Conservation (phyloP, 148 eudicot genomes). For the Fagopyrum tataricum region DNA sequence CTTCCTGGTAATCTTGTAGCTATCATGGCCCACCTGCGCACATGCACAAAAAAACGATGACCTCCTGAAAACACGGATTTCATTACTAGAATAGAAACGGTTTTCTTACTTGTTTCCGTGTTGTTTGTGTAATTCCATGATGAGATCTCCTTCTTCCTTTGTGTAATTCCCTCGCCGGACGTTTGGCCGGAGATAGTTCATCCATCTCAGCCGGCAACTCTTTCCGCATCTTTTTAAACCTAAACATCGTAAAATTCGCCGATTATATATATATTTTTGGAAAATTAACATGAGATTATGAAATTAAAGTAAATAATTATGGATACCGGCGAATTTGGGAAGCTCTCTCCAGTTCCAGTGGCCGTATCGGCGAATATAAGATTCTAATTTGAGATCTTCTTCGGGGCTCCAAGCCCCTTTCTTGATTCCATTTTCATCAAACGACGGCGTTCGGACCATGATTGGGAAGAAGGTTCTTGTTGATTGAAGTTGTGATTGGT, state of each 20-base stretch:
- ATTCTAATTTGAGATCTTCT: conserved; percentile 26
- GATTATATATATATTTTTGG: not conserved
- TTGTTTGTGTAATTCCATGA: conserved; percentile 30
- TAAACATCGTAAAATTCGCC: not conserved
- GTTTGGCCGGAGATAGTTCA: conserved; percentile 42
- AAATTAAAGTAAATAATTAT: not conserved
- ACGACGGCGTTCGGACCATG: conserved; percentile 18
- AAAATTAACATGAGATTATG: too few species aligned
- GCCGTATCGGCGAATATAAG: conserved; percentile 25
- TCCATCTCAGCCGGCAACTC: conserved; percentile 53
- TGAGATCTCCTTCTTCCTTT: conserved; percentile 35
- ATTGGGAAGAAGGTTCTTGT: too few species aligned
- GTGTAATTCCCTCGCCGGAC: conserved; percentile 38
- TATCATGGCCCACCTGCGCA: conserved; percentile 39
- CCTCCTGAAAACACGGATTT: not conserved
- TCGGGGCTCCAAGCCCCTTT: conserved; percentile 33
- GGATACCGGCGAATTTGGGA: conserved; percentile 29
- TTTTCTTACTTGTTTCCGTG: conserved; percentile 38
- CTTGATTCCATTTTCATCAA: conserved; percentile 16
- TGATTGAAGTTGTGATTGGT: too few species aligned
- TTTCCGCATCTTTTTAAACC: conserved; percentile 50
- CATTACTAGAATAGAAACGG: not conserved
- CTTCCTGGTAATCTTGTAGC: conserved; percentile 49
- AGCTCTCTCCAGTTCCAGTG: conserved; percentile 33
- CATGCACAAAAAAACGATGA: not conserved